Conservation (phyloP, 495 filamentous ascomycete species). For the Podospora pseudocomata region DNA sequence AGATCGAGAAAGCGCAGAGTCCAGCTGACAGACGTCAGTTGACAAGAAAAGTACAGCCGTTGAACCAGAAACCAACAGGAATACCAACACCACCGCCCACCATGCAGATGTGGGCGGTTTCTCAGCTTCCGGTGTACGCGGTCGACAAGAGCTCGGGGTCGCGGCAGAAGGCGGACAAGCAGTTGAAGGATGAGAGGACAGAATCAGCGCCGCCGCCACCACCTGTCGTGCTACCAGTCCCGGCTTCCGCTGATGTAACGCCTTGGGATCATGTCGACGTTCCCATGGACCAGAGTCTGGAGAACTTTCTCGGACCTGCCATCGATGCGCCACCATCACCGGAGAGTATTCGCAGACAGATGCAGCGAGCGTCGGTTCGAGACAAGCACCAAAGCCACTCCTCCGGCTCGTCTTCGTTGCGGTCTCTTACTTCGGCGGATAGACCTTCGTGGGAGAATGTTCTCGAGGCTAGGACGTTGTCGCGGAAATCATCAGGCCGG, state of each 20-base stretch:
- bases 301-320: constrained; percentile 44
- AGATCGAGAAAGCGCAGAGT: not conserved
- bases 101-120: constrained; percentile 37
- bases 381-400: constrained; percentile 47
- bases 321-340: constrained; percentile 54
- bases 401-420: constrained; percentile 47
- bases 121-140: constrained; percentile 32
- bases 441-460: constrained; percentile 43
- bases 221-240: not conserved
- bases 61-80: not conserved
- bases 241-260: constrained; percentile 3
- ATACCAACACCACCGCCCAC: constrained; percentile 14
- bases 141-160: constrained; percentile 23
- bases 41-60: not conserved
- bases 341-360: constrained; percentile 50
- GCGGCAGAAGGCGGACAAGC: constrained; percentile 25
- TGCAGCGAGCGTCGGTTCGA: constrained; percentile 44
- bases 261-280: constrained; percentile 5
- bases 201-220: constrained; percentile 9
- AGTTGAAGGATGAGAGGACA: constrained; percentile 11
- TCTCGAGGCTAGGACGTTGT: constrained; percentile 39
- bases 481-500: constrained; percentile 48
- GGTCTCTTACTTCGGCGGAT: constrained; percentile 38
- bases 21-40: not conserved
- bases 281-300: constrained; percentile 21